Evolutionary conservation across 2,329 filamentous ascomycete genomes (phyloP), one percentile per base, ranked within the genome.

Genomic region (Diaporthe sp.): DNA sequence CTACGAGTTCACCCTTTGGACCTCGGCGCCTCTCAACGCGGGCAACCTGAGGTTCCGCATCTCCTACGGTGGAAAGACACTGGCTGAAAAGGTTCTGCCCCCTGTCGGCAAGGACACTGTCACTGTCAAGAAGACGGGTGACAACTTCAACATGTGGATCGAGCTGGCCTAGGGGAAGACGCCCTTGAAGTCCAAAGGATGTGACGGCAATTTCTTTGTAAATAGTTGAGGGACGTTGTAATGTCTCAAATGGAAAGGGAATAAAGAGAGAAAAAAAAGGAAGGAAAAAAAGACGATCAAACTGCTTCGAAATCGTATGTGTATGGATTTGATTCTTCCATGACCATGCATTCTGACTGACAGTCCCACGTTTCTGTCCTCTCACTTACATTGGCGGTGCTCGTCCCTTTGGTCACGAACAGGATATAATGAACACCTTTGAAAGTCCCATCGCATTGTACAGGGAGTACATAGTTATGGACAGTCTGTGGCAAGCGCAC

Each of bases 61-160:
- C 40, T 47, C 60, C 4, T 66, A 47, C 60, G 60, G 60, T 28
- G 40, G 60, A 25, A 13, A 22, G 10, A 47, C 40, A 10, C 60
- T 66, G n/a, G 40, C 40, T 9, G 42, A 66, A 40, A 66, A 35
- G 40, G 12, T 66, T 19, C 5, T 47, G 19, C 40, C 40, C 40
- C 40, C 28, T 17, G 60, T 12, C 40, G 40, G 60, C 40, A 66
- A 66, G 60, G 60, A 47, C 0, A 47, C 40, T 25, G 28, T 66
- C 12, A 47, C 25, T 10, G 60, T 66, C 28, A 10, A 19, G 19
- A 66, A 66, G 60, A 66, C 60, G 4, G 60, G 60, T 6, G 42
- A 47, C 19, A 66, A 66, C 19, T 66, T 47, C 28, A 66, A 47
- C 42, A 66, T 66, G 40, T 66, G 42, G 40, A 66, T 66, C 19